Evolutionary conservation across 2,329 filamentous ascomycete genomes (phyloP), one percentile per base, ranked within the genome.

Genomic region (Coniochaeta sp.): DNA sequence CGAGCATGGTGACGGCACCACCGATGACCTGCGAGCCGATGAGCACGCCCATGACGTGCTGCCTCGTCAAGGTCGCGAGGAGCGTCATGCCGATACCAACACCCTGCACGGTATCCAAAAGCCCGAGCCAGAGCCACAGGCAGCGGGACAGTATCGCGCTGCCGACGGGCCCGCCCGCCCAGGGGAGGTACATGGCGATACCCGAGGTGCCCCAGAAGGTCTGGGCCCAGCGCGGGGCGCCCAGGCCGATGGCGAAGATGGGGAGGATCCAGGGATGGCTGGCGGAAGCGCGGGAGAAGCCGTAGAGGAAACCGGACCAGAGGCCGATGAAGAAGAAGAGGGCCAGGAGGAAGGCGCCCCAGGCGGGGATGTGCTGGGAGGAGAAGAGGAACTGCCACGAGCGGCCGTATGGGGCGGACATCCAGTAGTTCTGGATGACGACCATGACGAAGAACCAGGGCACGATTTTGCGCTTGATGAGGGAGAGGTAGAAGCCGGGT

Each of bases 1-100:
- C 82, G 26, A 79, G 71, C 32, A 86, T 86, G 2, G 83, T 86
- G 3, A 77, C 80, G 6, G 81, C 64, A 6, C 77, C 79, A 12
- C 83, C 83, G 22, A 86, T 61, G 9, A 85, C 74, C 65, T 87
- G 83, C 3, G 82, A 81, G 1, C 69, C 73, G 33, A 84, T 72
- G 24, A 86, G 68, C 0, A 81, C 79, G 57, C 81, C 83, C 51
- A 78, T 74, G 53, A 86, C 82, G 60, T 87, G 83, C 63, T 84
- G 75, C 16, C 83, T 71, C 1, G 83, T 86, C 57, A 85, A 65
- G 0, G 82, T 86, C 61, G 84, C 81, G 35, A 86, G 66, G 4
- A 87, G 69, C 49, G 86, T 80, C 82, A 86, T 86, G 51, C 83
- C 83, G 51, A 86, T 78, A 2, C 83, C 83, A 2, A 86, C 77